Conservation (phyloP, 345 rosid genomes). For the Euclidium syriacum region DNA sequence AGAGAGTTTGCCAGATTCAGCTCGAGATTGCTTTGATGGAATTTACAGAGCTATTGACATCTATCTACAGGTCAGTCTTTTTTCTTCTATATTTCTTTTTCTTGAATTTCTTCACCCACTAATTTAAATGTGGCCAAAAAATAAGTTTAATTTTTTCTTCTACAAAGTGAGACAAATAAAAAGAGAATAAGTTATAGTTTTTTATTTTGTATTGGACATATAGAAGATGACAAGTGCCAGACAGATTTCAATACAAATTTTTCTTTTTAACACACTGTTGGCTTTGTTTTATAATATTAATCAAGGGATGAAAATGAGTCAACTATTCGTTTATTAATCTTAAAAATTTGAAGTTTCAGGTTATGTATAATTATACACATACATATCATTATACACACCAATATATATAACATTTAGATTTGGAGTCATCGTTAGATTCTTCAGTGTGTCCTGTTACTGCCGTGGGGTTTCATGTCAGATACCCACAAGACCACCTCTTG, state of each 20-base stretch:
- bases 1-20: conserved; percentile 66
- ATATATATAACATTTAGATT: neutral
- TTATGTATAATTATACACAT: neutral
- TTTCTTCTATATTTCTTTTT: neutral
- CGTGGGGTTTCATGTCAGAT: conserved; percentile 32
- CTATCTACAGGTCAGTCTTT: conserved; percentile 52
- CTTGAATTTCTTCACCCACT: neutral
- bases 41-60: conserved; percentile 77
- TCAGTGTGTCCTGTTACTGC: conserved; percentile 24
- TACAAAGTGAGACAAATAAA: conserved; percentile 17
- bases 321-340: conserved; percentile 24
- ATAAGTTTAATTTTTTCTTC: neutral
- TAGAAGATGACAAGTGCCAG: conserved; percentile 21
- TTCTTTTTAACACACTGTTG: neutral
- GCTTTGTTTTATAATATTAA: neutral
- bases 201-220: conserved; percentile 4
- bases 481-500: conserved; percentile 17
- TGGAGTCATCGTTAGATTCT: conserved; percentile 25
- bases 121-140: neutral
- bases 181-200: neutral
- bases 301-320: neutral
- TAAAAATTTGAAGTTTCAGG: neutral
- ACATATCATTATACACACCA: neutral
- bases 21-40: conserved; percentile 69
- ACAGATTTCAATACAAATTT: neutral